A percentile compares a stretch with the other conserved stretches of the same genome.
Conservation (phyloP, 345 rosid species). For the Rhizophora mangle region DNA sequence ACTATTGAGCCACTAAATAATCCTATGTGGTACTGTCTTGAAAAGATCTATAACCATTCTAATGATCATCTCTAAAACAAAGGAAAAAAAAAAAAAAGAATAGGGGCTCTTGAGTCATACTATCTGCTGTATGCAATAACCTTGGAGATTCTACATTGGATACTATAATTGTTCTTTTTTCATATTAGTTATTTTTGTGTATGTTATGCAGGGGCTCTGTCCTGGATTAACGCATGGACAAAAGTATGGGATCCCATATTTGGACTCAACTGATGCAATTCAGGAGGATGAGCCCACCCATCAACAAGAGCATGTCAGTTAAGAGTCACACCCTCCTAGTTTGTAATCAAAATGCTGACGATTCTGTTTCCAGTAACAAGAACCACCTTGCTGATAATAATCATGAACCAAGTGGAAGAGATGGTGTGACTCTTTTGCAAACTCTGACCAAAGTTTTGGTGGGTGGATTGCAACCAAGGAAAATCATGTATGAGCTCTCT, state of each 20-base stretch:
- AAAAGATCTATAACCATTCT: background rate
- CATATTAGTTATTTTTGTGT: background rate
- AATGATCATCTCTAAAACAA: background rate
- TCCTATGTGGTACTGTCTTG: background rate
- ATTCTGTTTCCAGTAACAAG: slow-evolving; percentile 2
- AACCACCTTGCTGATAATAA: background rate
- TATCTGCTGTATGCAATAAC: background rate
- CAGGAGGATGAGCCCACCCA: slow-evolving; percentile 11
- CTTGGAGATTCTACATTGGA: background rate
- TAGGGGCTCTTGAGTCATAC: background rate
- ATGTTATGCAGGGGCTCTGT: slow-evolving; percentile 65
- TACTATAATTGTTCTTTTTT: background rate
- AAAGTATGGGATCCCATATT: slow-evolving; percentile 66
- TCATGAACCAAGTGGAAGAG: slow-evolving; percentile 7
- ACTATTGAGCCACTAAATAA: background rate
- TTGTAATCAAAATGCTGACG: slow-evolving; percentile 1
- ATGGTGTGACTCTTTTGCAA: background rate
- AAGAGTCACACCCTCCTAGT: slow-evolving; percentile 7
- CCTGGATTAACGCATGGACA: slow-evolving; percentile 80
- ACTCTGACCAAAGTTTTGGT: background rate
- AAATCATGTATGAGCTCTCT: background rate
- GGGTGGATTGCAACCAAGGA: slow-evolving; percentile 8
- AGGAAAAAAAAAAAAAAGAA: background rate
- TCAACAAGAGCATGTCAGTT: slow-evolving; percentile 14
- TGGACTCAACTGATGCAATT: slow-evolving; percentile 26